These are phyloP conservation scores for Pseudotulostoma volvatum DNA, from an alignment of 495 filamentous ascomycete species.

Conservation along the genomic window DNA sequence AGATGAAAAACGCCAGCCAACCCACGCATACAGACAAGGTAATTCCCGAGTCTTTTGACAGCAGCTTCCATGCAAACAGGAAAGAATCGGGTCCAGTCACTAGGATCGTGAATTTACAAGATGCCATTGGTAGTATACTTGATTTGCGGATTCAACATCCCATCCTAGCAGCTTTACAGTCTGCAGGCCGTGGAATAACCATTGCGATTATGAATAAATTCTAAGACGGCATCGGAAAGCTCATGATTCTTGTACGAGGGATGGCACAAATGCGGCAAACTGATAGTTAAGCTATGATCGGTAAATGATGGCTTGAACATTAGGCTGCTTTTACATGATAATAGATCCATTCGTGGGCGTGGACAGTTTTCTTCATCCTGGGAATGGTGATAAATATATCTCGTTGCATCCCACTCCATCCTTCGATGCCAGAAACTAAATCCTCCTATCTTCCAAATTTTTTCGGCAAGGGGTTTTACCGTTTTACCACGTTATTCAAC, in stretches of 20 bases:
- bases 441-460: not conserved
- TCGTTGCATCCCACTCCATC: not conserved
- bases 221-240: not conserved
- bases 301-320: not conserved
- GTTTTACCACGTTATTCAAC: not conserved
- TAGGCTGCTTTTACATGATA: not conserved
- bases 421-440: not conserved
- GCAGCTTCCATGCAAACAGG: not conserved
- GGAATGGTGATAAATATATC: not conserved
- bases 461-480: not conserved
- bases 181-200: not conserved
- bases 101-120: not conserved
- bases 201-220: not conserved
- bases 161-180: not conserved
- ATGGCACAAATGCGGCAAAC: not conserved
- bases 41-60: not conserved
- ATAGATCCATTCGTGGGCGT: not conserved
- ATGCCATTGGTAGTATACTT: not conserved
- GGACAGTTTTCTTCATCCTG: not conserved
- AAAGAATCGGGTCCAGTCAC: not conserved
- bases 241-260: not conserved
- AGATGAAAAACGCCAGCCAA: conserved; percentile 1
- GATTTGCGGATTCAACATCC: not conserved
- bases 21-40: not conserved
- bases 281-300: not conserved